phyloP scores from a whole-genome alignment of 345 rosid genomes.

The Brassica cretica region DNA sequence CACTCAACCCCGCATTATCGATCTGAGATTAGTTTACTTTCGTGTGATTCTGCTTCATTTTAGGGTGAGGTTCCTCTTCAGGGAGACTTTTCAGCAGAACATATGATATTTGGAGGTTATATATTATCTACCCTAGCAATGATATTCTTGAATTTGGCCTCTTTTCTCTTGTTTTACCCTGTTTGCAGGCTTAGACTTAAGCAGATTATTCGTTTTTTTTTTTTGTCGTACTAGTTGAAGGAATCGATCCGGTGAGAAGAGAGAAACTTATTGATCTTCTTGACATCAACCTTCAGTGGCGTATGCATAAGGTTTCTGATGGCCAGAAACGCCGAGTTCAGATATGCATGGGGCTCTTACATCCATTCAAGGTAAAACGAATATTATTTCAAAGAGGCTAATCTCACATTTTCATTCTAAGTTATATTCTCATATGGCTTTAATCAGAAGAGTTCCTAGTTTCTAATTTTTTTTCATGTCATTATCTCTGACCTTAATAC shows the following conservation, averaged over 20 bases:
- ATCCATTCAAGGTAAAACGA: constrained; percentile 71
- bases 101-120: constrained; percentile 95
- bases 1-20: not conserved
- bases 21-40: not conserved
- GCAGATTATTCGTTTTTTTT: not conserved
- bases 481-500: not conserved
- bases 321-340: constrained; percentile 97
- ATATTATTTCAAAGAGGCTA: not conserved
- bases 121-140: not conserved
- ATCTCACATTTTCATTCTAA: constrained; percentile 20
- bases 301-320: constrained; percentile 99
- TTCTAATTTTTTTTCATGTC: not conserved
- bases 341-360: constrained; percentile 96
- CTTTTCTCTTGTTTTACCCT: not conserved
- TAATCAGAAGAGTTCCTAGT: not conserved
- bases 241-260: constrained; percentile 79
- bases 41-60: not conserved
- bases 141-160: not conserved
- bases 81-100: constrained; percentile 95
- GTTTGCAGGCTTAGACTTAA: not conserved
- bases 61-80: constrained; percentile 95
- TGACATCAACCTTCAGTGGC: constrained; percentile 91
- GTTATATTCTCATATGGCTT: constrained; percentile 2
- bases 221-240: constrained; percentile 58
- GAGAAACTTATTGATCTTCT: constrained; percentile 85